phyloP scores from a whole-genome alignment of 1,139 yeast species.

The Hanseniaspora sp. region DNA sequence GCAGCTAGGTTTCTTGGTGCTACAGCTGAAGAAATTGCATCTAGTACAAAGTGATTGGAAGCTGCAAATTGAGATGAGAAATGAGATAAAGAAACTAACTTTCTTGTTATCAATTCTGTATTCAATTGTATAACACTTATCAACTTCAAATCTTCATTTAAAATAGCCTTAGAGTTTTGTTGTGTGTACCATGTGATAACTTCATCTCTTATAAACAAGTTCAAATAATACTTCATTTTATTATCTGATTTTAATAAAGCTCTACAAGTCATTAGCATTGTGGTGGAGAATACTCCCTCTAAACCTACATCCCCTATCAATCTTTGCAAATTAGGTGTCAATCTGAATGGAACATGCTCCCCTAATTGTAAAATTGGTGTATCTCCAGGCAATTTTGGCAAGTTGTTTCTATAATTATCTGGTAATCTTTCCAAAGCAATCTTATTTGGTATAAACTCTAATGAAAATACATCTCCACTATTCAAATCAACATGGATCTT shows the following conservation, averaged over 20 bases:
- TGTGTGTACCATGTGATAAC: conserved; percentile 77
- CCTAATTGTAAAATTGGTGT: conserved; percentile 86
- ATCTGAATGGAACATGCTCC: conserved; percentile 93
- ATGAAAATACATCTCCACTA: conserved; percentile 85
- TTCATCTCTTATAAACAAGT: conserved; percentile 90
- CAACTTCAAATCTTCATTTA: conserved; percentile 58
- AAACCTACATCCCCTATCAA: conserved; percentile 85
- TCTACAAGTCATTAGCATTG: conserved; percentile 74
- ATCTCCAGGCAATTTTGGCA: conserved; percentile 49
- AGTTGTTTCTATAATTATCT: conserved; percentile 40
- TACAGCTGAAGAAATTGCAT: conserved; percentile 87
- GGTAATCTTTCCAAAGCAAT: conserved; percentile 29
- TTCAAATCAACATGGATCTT: conserved; percentile 73
- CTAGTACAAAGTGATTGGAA: conserved; percentile 87
- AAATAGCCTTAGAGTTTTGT: conserved; percentile 52
- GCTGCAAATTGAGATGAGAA: conserved; percentile 63
- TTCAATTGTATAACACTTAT: conserved; percentile 81
- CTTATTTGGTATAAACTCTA: conserved; percentile 89
- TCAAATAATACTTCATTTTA: conserved; percentile 75
- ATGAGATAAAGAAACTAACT: conserved; percentile 63
- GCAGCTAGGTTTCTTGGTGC: conserved; percentile 90
- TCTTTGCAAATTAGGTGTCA: conserved; percentile 90
- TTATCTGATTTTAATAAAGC: conserved; percentile 73
- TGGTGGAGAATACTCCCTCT: conserved; percentile 83
- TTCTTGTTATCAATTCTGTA: conserved; percentile 72